These are phyloP conservation scores for Colletotrichum zoysiae DNA, from an alignment of 2,329 filamentous ascomycete species.

Conservation along the genomic window DNA sequence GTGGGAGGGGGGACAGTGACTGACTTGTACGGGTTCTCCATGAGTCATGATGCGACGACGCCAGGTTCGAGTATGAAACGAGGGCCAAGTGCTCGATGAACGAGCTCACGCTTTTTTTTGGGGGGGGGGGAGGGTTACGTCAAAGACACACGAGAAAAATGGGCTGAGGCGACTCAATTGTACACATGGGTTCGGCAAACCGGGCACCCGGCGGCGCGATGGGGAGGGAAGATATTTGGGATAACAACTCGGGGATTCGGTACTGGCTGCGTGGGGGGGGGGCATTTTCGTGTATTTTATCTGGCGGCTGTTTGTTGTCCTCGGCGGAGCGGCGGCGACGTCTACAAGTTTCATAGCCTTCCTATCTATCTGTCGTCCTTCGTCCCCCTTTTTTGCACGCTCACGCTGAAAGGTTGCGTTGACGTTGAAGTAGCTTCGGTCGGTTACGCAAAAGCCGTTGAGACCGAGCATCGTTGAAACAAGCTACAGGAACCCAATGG, in stretches of 20 bases:
- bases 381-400: no score
- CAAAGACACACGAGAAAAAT: not conserved
- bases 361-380: not conserved
- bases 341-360: not conserved
- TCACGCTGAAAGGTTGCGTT: not conserved
- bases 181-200: conserved; percentile 2
- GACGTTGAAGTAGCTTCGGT: not conserved
- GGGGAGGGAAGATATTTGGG: not conserved
- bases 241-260: not conserved
- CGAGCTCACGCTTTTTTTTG: not conserved
- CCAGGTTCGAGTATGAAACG: not conserved
- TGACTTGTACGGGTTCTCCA: not conserved
- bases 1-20: not conserved
- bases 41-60: not conserved
- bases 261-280: not conserved
- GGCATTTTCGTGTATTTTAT: not conserved
- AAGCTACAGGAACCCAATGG: no score
- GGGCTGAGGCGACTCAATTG: not conserved
- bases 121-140: not conserved
- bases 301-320: not conserved
- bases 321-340: not conserved
- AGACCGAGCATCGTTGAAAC: not conserved
- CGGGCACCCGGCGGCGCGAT: not conserved
- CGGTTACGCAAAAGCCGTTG: not conserved
- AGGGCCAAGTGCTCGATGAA: not conserved